A percentile compares a stretch with the other conserved stretches of the same genome.
These are phyloP conservation scores for Pseudogymnoascus sp. DNA, from an alignment of 2,329 filamentous ascomycete species.

Conservation along the genomic window DNA sequence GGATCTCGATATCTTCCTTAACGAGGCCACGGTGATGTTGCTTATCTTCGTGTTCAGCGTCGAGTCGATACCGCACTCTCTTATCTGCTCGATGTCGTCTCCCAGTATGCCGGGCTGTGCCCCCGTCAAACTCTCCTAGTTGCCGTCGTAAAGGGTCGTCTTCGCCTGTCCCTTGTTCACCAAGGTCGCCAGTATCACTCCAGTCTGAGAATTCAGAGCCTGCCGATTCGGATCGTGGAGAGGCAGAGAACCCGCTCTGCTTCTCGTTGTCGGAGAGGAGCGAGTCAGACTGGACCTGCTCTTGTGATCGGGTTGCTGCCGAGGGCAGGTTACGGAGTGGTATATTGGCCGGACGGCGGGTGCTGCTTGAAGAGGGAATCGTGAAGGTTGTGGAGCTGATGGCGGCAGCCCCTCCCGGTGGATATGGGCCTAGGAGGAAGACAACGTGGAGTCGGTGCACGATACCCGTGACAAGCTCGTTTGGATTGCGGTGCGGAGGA, in stretches of 20 bases:
- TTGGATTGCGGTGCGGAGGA: neutral
- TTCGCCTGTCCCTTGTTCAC: constrained; percentile 78
- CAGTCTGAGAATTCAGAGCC: constrained; percentile 71
- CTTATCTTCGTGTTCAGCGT: constrained; percentile 36
- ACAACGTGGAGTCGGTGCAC: constrained; percentile 8
- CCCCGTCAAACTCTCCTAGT: constrained; percentile 58
- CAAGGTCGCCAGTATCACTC: constrained; percentile 92
- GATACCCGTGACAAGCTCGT: constrained; percentile 1
- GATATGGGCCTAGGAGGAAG: constrained; percentile 8
- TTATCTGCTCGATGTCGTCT: constrained; percentile 47
- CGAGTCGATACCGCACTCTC: constrained; percentile 60
- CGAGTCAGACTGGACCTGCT: constrained; percentile 36
- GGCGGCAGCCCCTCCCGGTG: constrained; percentile 56
- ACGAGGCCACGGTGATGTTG: constrained; percentile 33
- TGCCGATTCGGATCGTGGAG: constrained; percentile 49
- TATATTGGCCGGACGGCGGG: constrained; percentile 73
- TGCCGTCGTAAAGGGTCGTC: constrained; percentile 73
- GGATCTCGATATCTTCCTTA: constrained; percentile 79
- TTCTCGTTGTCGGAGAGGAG: constrained; percentile 37
- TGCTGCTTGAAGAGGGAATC: constrained; percentile 68
- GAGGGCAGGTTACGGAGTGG: constrained; percentile 67
- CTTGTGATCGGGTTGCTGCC: constrained; percentile 27
- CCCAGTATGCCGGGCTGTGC: constrained; percentile 42
- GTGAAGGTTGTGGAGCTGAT: constrained; percentile 72
- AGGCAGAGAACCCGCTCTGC: constrained; percentile 36